Evolutionary conservation across 345 rosid genomes (phyloP).

Genomic region (Eucalyptus lansdowneana): DNA sequence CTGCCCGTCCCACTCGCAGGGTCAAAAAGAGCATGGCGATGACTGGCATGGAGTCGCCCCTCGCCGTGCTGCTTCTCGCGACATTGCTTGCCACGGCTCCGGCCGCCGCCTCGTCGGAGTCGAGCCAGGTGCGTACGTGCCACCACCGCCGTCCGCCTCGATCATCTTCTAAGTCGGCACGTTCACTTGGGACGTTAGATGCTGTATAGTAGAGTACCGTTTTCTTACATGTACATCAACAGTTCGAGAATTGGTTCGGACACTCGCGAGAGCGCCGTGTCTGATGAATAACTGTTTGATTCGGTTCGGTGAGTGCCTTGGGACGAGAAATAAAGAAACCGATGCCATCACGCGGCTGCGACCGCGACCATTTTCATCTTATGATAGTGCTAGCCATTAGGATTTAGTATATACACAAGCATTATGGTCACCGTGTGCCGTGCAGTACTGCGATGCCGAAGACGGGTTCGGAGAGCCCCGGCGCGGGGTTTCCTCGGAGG

Average conservation of each 20-base stretch:
- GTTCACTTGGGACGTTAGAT: neutral
- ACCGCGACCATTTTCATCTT: neutral
- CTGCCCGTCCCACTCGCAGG: neutral
- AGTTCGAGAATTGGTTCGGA: neutral
- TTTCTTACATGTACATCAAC: neutral
- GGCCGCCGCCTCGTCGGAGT: neutral
- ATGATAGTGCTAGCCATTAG: neutral
- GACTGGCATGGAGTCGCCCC: neutral
- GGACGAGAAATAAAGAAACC: neutral
- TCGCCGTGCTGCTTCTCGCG: neutral
- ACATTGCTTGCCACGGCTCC: neutral
- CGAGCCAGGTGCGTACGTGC: neutral
- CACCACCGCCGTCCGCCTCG: neutral
- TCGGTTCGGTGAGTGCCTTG: neutral
- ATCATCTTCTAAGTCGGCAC: neutral
- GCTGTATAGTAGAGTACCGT: neutral
- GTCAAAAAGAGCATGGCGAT: neutral
- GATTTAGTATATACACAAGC: neutral
- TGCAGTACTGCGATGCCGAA: conserved; percentile 58
- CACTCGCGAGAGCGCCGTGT: neutral
- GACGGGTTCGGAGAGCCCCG: conserved; percentile 11
- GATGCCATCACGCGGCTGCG: neutral
- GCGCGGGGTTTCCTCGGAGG: neutral
- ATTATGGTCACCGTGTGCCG: neutral
- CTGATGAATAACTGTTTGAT: neutral